Percentiles rank a stretch among this genome's conserved stretches.
Conservation (phyloP, 2,329 filamentous ascomycete species). For the Phialocephala subalpina region DNA sequence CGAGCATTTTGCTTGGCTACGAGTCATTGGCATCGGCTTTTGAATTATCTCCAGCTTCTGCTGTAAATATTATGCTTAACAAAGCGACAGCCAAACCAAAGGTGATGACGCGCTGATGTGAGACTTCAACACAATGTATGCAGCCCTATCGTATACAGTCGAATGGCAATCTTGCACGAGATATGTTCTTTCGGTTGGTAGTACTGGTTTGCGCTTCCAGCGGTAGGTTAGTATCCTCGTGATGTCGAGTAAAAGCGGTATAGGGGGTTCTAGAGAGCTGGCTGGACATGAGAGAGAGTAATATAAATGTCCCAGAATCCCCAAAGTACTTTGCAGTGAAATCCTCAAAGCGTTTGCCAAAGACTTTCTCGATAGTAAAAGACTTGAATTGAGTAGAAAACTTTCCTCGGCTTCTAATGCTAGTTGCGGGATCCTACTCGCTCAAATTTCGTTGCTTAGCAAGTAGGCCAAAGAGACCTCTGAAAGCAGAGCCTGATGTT, state of each 20-base stretch:
- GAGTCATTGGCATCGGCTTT: conserved; percentile 1
- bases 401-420: no score
- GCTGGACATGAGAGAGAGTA: no score
- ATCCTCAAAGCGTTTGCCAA: no score
- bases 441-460: not conserved
- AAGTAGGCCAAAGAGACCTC: not conserved
- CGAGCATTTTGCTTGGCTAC: conserved; percentile 3
- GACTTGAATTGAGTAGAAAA: no score
- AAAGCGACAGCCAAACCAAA: not conserved
- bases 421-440: not conserved
- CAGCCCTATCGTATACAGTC: not conserved
- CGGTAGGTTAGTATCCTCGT: no score
- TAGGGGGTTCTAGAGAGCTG: no score
- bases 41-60: not conserved
- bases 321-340: no score
- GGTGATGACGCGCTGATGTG: not conserved
- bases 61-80: not conserved
- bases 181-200: not conserved
- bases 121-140: not conserved
- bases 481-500: no score
- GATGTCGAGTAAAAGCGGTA: no score
- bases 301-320: no score
- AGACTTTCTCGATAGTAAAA: no score
- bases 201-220: not conserved
- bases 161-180: not conserved